Base-by-base conservation (phyloP, 371 early-diverging fungal genomes). In the Vittaforma corneae region DNA sequence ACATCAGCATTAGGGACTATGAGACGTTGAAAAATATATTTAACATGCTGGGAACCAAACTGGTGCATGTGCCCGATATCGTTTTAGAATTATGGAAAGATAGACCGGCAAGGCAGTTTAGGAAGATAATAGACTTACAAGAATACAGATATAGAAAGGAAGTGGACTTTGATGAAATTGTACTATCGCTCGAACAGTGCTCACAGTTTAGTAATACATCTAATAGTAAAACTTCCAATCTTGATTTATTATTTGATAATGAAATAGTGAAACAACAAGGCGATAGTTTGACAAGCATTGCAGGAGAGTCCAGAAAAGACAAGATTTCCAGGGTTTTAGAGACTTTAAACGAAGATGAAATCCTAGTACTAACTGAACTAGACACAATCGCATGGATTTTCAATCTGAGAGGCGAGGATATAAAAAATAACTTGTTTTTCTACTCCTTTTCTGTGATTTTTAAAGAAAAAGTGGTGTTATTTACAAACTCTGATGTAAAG, bases 381-480 rank as follows among this genome's bases (percentile, higher is more conserved):
- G 78, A 77, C 59, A 69, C 69, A 32, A 73, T 79, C 29, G 72
- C 74, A 14, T 71, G 96, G 96, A 79, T 97, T 50, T 88, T 91
- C 74, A 96, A 96, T 75, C 80, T 94, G 67, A 85, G 98, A 67
- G 97, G 98, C 16, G 85, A 83, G 3, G 98, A 97, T 76, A 88
- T 97, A 51, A 81, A 82, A 30, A 93, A 87, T 81, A 94, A 93
- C 78, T 92, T 94, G 0, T 90, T 95, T 5, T 96, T 97, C 78
- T 92, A 90, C 74, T 79, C 93, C 1, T 95, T 91, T 75, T 83
- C 87, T 1, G 63, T 87, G 20, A 78, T 97, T 33, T 86, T 90
- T 14, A 68, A 75, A 48, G 76, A 81, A 35, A 77, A 81, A 2
- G 83, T 81, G 33, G 80, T 80, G 35, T 82, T 97, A 0, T 96